Base-by-base conservation (phyloP, 495 filamentous ascomycete genomes). In the Aspergillus asperescens region DNA sequence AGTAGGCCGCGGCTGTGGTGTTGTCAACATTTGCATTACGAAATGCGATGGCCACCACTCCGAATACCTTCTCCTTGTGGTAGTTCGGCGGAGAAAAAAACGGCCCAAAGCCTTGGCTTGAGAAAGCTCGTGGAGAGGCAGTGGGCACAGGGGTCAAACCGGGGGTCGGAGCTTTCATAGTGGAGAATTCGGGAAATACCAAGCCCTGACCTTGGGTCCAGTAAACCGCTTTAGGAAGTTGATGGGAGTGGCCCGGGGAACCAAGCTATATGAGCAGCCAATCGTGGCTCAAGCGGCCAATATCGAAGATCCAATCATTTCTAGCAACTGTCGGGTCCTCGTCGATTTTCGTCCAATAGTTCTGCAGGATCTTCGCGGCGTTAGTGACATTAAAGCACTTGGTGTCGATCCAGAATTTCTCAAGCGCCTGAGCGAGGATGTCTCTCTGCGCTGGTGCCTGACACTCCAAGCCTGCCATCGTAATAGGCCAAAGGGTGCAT, bases 401-500 rank as follows among this genome's bases (percentile, higher is more conserved):
- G 0, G 71, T 73, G 15, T 59, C 54, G 7, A 35, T 27, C 71
- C 71, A 74, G 31, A 74, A 74, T 19, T 48, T 56, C 39, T 72
- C 68, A 16, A 71, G 39, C 13, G 54, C 63, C 4, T 15, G 46
- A 7, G 66, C 48, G 0, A 73, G 39, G 32, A 70, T 67, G 7
- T 62, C 50, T 31, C 65, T 40, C 35, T 72, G 62, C 6, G 58
- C 48, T 29, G 56, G 55, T 45, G 35, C 35, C 15, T 54, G 57
- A 50, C 66, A 72, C 42, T 82, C 79, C 4, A 81, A 62, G 1
- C 78, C 80, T 0, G 75, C 76, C 31, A 83, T 64, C 38, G 81
- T 81, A 1, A 80, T 77, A 0, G 81, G 78, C 80, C 79, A 83
- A 0, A 79, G 67, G 0, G 77, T 74, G 15, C 74, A 81, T 45